Percentiles rank a stretch among this genome's conserved stretches.
These are phyloP conservation scores for Neonectria coccinea DNA, from an alignment of 2,329 filamentous ascomycete species.

Conservation along the genomic window DNA sequence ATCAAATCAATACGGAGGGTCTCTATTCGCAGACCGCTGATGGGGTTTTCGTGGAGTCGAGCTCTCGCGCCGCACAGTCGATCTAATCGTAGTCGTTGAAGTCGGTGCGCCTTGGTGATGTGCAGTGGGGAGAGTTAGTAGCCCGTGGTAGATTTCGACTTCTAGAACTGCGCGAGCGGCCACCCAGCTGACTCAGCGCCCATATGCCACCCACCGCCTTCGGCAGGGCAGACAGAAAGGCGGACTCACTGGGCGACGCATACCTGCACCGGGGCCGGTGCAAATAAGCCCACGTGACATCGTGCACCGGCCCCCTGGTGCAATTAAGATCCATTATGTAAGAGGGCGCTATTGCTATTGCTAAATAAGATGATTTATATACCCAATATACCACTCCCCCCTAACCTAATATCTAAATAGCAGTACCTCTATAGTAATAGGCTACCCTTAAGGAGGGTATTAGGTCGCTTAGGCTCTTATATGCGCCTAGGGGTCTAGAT, in stretches of 20 bases:
- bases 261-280: too few species aligned
- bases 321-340: too few species aligned
- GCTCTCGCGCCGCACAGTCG: constrained; percentile 26
- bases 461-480: too few species aligned
- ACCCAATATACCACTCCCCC: too few species aligned
- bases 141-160: constrained; percentile 47
- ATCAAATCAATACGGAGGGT: constrained; percentile 27
- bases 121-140: constrained; percentile 55
- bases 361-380: too few species aligned
- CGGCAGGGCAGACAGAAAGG: constrained; percentile 1
- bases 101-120: constrained; percentile 46
- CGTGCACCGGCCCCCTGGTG: too few species aligned
- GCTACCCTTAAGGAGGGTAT: too few species aligned
- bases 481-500: too few species aligned
- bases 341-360: too few species aligned
- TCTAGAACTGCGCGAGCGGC: constrained; percentile 39
- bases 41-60: constrained; percentile 26
- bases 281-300: too few species aligned
- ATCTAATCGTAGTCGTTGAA: constrained; percentile 29
- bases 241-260: constrained; percentile 6
- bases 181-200: constrained; percentile 40
- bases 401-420: too few species aligned
- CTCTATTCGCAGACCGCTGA: constrained; percentile 11
- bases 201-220: constrained; percentile 23
- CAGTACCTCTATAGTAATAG: too few species aligned